These are phyloP conservation scores for Diplogelasinospora grovesii DNA, from an alignment of 495 filamentous ascomycete genomes.

Conservation along the genomic window DNA sequence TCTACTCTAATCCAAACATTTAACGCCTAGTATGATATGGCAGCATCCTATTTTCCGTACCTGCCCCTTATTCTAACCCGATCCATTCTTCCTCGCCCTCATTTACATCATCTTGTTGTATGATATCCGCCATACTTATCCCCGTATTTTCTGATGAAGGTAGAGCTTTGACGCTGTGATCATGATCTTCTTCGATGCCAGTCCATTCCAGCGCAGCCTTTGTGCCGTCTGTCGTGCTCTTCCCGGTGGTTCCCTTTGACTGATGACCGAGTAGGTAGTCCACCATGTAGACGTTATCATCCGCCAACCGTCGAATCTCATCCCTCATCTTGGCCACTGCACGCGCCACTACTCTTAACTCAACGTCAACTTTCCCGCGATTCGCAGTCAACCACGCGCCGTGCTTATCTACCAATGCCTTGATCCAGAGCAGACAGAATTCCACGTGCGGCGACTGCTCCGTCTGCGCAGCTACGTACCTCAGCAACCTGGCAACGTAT, in stretches of 20 bases:
- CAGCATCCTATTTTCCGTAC: background rate
- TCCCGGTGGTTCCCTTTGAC: no score
- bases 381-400: conserved; percentile 79
- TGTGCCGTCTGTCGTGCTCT: conserved; percentile 21
- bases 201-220: conserved; percentile 13
- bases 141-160: conserved; percentile 17
- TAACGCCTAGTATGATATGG: no score
- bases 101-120: conserved; percentile 24
- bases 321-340: conserved; percentile 70
- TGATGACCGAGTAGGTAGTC: conserved; percentile 67
- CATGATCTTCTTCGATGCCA: conserved; percentile 10
- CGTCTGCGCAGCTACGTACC: conserved; percentile 79
- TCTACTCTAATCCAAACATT: no score
- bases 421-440: conserved; percentile 88
- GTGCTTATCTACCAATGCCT: conserved; percentile 73
- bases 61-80: conserved; percentile 40
- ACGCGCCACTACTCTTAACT: conserved; percentile 71
- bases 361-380: conserved; percentile 64
- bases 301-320: conserved; percentile 65
- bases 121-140: conserved; percentile 22
- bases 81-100: conserved; percentile 47
- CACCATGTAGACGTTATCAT: conserved; percentile 79
- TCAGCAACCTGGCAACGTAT: conserved; percentile 75
- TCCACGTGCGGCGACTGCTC: conserved; percentile 90
- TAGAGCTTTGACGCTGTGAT: conserved; percentile 16